Percentiles rank a stretch among this genome's conserved stretches.
Conservation (phyloP, 2,329 filamentous ascomycete genomes). For the Trichoderma oligosporum region DNA sequence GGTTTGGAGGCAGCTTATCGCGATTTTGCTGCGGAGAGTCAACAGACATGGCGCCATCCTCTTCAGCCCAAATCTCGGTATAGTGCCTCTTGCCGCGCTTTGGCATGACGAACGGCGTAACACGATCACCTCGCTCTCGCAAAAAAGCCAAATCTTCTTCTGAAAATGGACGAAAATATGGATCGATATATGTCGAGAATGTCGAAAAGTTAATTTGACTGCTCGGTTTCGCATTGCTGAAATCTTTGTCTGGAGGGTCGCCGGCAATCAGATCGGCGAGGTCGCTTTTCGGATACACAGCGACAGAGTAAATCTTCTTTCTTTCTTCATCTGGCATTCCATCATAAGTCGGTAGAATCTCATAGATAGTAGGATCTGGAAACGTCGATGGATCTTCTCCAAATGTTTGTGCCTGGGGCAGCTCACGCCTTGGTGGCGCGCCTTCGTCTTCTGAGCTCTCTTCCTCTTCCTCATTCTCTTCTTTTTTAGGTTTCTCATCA, state of each 20-base stretch:
- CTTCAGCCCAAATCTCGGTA: conserved; percentile 87
- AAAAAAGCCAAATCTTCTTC: conserved; percentile 94
- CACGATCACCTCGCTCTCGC: conserved; percentile 81
- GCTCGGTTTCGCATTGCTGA: conserved; percentile 86
- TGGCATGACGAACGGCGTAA: conserved; percentile 80
- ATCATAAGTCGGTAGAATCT: conserved; percentile 71
- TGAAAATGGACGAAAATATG: conserved; percentile 81
- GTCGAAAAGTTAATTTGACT: conserved; percentile 93
- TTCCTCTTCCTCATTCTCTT: conserved; percentile 43
- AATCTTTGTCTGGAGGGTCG: conserved; percentile 88
- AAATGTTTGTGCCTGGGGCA: conserved; percentile 81
- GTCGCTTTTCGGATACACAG: conserved; percentile 75
- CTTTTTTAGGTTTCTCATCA: conserved; percentile 49
- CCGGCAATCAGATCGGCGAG: conserved; percentile 83
- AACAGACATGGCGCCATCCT: conserved; percentile 76
- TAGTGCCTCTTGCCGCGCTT: conserved; percentile 82
- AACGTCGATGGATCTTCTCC: conserved; percentile 91
- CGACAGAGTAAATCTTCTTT: conserved; percentile 83
- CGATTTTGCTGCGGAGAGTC: conserved; percentile 60
- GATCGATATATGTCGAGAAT: conserved; percentile 88
- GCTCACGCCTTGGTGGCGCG: conserved; percentile 58
- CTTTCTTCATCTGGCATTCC: conserved; percentile 82
- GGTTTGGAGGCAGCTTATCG: conserved; percentile 71
- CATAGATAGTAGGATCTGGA: conserved; percentile 86
- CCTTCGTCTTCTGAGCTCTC: conserved; percentile 58